Conservation (phyloP, 768 basidiomycete species). For the Pleurotus sapidus region DNA sequence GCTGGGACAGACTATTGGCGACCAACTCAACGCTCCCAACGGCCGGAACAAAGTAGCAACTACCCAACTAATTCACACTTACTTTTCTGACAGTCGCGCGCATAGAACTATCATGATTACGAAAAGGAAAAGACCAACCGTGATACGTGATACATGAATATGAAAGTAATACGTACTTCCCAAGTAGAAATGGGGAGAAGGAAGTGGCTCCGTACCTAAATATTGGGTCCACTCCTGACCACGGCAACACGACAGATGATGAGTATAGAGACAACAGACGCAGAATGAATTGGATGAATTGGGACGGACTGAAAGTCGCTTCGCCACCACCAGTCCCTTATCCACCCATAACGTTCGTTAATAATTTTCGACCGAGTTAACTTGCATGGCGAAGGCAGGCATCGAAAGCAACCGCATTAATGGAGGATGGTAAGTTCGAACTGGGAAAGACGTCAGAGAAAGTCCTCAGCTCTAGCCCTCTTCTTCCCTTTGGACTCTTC, state of each 20-base stretch:
- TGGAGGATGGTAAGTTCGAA: background rate
- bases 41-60: background rate
- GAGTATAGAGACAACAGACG: constrained; percentile 11
- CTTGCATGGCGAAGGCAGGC: background rate
- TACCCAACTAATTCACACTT: background rate
- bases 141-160: constrained; percentile 33
- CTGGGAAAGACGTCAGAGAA: constrained; percentile 39
- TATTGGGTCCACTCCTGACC: background rate
- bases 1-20: background rate
- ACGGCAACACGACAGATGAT: constrained; percentile 4
- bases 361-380: background rate
- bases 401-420: background rate
- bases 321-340: background rate
- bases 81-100: background rate
- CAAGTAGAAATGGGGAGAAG: background rate
- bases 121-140: constrained; percentile 27
- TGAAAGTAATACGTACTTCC: constrained; percentile 33
- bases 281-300: constrained; percentile 16
- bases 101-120: constrained; percentile 20
- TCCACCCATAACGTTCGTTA: background rate
- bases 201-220: constrained; percentile 15
- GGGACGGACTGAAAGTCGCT: constrained; percentile 30
- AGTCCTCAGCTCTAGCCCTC: constrained; percentile 84
- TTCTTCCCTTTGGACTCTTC: constrained; percentile 80
- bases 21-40: background rate